phyloP scores from a whole-genome alignment of 306 rosid genomes.

The Pterocarpus macrocarpus region DNA sequence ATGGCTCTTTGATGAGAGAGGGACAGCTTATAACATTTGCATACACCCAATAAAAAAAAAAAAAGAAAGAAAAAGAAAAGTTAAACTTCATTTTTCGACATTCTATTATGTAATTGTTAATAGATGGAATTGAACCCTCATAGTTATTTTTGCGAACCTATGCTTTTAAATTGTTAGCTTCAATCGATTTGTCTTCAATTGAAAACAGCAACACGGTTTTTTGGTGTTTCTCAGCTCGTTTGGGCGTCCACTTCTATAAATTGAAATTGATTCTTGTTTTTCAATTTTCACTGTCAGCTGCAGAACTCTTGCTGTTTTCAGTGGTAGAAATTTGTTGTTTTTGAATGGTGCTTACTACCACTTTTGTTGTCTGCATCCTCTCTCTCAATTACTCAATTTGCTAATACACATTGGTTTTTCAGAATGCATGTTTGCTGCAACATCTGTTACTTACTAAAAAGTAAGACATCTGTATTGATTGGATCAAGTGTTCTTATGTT shows the following conservation, averaged over 20 bases:
- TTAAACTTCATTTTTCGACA: not conserved
- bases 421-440: not conserved
- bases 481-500: slow-evolving; percentile 15
- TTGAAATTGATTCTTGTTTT: not conserved
- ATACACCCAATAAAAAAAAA: too few species aligned
- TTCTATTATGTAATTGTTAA: not conserved
- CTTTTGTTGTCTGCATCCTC: not conserved
- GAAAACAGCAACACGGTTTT: not conserved
- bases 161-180: not conserved
- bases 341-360: not conserved
- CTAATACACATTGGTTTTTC: too few species aligned
- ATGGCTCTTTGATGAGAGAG: not conserved
- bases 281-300: not conserved
- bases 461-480: slow-evolving; percentile 1
- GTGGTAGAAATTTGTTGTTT: slow-evolving; percentile 3
- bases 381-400: not conserved
- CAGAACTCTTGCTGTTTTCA: slow-evolving; percentile 12
- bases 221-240: not conserved
- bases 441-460: not conserved
- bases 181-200: not conserved
- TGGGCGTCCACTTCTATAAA: not conserved
- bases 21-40: not conserved
- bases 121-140: not conserved
- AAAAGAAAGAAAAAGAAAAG: not conserved
- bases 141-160: too few species aligned